Evolutionary conservation across 345 rosid species (phyloP), one percentile per base, ranked within the genome.

Genomic region (Citrus sp.): DNA sequence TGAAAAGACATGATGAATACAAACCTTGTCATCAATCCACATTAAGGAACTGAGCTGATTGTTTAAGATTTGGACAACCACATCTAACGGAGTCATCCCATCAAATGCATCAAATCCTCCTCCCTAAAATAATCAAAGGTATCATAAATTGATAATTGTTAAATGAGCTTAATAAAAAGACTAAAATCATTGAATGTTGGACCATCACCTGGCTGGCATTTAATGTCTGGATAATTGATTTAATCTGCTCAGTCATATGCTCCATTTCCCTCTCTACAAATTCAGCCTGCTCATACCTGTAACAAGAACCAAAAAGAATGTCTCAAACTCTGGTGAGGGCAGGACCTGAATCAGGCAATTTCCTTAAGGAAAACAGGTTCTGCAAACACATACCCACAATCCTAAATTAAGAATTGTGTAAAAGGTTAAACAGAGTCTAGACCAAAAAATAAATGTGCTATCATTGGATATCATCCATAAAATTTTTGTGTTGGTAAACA

Each of bases 21-120:
- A 67, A 65, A 93, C 97, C 89, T 93, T 93, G 84, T 96, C 99
- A 82, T 96, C 99, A 66, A 96, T 90, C 98, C 98, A 94, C 95
- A 94, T 92, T 56, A 96, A 87, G 77, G 99, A 96, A 78, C 98
- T 91, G 21, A 96, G 89, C 88, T 96, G 99, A 86, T 96, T 96
- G 89, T 96, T 96, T 77, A 96, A 85, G 84, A 96, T 94, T 63
- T 90, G 86, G 54, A 92, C 97, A 51, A 96, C 98, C 83, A 87
- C 90, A 82, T 96, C 99, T 68, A 96, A 71, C 46, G 99, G 98
- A 82, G 90, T 85, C 97, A 92, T 92, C 78, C 92, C 91, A 65
- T 92, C 98, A 32, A 91, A 66, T 40, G 92, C 82, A 73, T 90
- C 97, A 24, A 92, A 90, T 76, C 92, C 98, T 78, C 97, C 99